Conservation (phyloP, 371 early-diverging fungal species). For the Dichotomocladium elegans region DNA sequence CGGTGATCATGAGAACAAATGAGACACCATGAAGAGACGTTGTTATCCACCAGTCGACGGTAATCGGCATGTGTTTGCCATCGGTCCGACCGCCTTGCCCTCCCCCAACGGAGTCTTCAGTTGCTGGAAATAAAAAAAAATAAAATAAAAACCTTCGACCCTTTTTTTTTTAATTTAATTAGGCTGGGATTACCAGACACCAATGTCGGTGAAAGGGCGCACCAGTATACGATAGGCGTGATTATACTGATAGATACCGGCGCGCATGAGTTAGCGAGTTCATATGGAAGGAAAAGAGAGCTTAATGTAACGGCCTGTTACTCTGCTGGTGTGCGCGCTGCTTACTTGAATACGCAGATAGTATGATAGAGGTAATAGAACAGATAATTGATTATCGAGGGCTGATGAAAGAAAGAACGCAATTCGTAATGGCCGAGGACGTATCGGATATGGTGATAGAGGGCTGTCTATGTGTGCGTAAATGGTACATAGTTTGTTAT, state of each 20-base stretch:
- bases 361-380: constrained; percentile 42
- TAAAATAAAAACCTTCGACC: neutral
- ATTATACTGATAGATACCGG: constrained; percentile 34
- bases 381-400: constrained; percentile 33
- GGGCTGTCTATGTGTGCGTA: constrained; percentile 14
- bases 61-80: too few species aligned
- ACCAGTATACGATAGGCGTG: constrained; percentile 61
- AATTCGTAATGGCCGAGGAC: constrained; percentile 17
- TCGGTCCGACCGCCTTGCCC: too few species aligned
- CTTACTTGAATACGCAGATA: constrained; percentile 43
- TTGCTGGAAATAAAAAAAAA: neutral
- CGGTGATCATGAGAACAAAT: constrained; percentile 44
- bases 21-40: constrained; percentile 51
- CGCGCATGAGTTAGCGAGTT: neutral
- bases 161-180: neutral
- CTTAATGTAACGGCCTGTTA: too few species aligned
- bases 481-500: neutral
- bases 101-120: neutral
- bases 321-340: neutral
- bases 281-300: too few species aligned
- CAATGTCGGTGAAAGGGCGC: constrained; percentile 17
- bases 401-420: constrained; percentile 33
- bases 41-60: constrained; percentile 33
- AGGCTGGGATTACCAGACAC: neutral
- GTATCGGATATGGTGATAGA: constrained; percentile 29